Conservation (phyloP, 192 early-diverging fungal genomes). For the Jimgerdemannia lactiflua region DNA sequence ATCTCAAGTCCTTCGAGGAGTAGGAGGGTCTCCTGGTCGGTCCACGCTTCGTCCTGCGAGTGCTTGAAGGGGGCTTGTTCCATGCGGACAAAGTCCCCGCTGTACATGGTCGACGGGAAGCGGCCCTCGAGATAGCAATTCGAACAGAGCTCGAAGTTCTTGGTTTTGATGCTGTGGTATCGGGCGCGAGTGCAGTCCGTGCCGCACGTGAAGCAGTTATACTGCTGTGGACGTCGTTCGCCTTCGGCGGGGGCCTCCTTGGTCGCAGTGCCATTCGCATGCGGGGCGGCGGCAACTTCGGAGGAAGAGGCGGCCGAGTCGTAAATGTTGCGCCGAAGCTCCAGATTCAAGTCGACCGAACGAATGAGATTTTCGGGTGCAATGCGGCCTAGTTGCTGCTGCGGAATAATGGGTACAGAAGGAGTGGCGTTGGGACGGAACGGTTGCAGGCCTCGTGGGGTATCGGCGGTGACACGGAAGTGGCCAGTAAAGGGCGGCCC, state of each 20-base stretch:
- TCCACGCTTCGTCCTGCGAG: slow-evolving; percentile 65
- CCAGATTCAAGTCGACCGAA: slow-evolving; percentile 41
- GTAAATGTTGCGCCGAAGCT: slow-evolving; percentile 59
- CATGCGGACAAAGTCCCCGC: slow-evolving; percentile 86
- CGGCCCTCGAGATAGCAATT: slow-evolving; percentile 92
- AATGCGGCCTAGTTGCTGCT: neutral
- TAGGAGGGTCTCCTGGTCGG: slow-evolving; percentile 87
- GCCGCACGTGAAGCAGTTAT: slow-evolving; percentile 87
- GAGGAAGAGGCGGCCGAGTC: slow-evolving; percentile 4
- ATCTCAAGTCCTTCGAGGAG: slow-evolving; percentile 94
- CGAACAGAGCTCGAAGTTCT: slow-evolving; percentile 80
- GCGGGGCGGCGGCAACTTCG: slow-evolving; percentile 12
- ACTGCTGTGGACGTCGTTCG: slow-evolving; percentile 20
- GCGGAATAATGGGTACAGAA: slow-evolving; percentile 18
- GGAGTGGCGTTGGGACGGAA: slow-evolving; percentile 59
- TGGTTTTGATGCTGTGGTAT: slow-evolving; percentile 83
- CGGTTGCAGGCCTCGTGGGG: slow-evolving; percentile 89
- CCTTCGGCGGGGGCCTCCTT: slow-evolving; percentile 8
- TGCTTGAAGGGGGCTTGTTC: slow-evolving; percentile 51
- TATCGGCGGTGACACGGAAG: slow-evolving; percentile 94
- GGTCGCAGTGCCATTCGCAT: slow-evolving; percentile 36
- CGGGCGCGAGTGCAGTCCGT: slow-evolving; percentile 76
- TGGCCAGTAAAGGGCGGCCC: slow-evolving; percentile 98
- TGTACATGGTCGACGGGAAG: slow-evolving; percentile 81
- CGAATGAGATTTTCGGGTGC: slow-evolving; percentile 6